A percentile compares a stretch with the other conserved stretches of the same genome.
Evolutionary conservation across 805 yeast species (phyloP).

Genomic region (Grigorovia transvaalensis): DNA sequence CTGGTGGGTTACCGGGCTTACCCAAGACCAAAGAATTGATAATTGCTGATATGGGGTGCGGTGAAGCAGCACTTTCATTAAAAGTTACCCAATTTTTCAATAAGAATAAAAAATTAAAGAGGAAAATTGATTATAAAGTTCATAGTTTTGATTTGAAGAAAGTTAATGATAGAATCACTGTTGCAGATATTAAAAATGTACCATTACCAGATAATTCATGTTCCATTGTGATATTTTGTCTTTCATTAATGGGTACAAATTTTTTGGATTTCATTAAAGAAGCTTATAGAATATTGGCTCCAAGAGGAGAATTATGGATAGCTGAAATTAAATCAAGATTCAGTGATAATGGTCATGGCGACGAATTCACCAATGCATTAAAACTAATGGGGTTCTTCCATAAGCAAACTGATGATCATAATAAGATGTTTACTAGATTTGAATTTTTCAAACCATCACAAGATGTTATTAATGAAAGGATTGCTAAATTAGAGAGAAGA

Average conservation of each 20-base stretch:
- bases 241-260: conserved; percentile 96
- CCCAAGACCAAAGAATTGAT: conserved; percentile 44
- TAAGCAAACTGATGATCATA: conserved; percentile 72
- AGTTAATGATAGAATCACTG: conserved; percentile 83
- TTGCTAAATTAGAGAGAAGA: conserved; percentile 49
- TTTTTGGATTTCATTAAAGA: conserved; percentile 85
- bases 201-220: conserved; percentile 75
- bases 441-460: conserved; percentile 84
- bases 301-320: conserved; percentile 93
- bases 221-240: conserved; percentile 82
- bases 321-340: conserved; percentile 95
- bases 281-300: conserved; percentile 77
- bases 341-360: conserved; percentile 52
- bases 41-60: conserved; percentile 98
- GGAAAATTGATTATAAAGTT: conserved; percentile 45
- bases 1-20: conserved; percentile 87
- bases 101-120: conserved; percentile 22
- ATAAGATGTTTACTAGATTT: conserved; percentile 90
- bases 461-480: conserved; percentile 53
- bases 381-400: conserved; percentile 79
- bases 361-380: conserved; percentile 71
- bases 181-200: conserved; percentile 90
- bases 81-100: conserved; percentile 47
- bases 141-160: conserved; percentile 88
- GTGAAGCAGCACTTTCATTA: conserved; percentile 81